Evolutionary conservation across 345 rosid species (phyloP).

Genomic region (Atalantia buxifolia): DNA sequence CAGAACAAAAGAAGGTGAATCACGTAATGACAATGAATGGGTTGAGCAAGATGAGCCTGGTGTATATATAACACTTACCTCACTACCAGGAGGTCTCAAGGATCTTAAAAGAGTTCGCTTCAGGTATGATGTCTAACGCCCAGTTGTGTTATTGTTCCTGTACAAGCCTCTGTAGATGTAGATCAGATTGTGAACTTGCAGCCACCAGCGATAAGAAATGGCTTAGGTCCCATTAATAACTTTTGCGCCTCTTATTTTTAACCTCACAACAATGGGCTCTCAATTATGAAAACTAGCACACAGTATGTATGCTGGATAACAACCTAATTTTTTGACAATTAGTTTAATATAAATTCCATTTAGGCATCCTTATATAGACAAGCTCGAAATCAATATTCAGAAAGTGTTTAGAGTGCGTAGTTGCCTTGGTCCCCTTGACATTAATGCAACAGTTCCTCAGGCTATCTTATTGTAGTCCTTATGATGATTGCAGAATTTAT

Average conservation of each 20-base stretch:
- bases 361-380: background rate
- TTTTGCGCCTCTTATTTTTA: background rate
- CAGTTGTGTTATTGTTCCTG: background rate
- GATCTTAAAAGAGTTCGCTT: constrained; percentile 99
- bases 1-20: constrained; percentile 60
- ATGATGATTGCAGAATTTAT: background rate
- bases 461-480: background rate
- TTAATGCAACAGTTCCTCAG: background rate
- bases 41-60: constrained; percentile 99
- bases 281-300: too few species aligned
- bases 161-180: background rate
- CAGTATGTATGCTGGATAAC: too few species aligned
- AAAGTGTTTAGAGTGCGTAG: background rate
- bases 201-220: background rate
- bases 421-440: background rate
- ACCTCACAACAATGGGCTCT: background rate
- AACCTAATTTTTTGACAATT: background rate
- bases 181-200: background rate
- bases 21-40: constrained; percentile 74
- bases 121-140: constrained; percentile 49
- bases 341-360: background rate
- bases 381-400: background rate
- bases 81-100: constrained; percentile 78
- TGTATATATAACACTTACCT: constrained; percentile 88
- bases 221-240: background rate